Evolutionary conservation across 345 rosid genomes (phyloP).

Genomic region (Firmiana major): DNA sequence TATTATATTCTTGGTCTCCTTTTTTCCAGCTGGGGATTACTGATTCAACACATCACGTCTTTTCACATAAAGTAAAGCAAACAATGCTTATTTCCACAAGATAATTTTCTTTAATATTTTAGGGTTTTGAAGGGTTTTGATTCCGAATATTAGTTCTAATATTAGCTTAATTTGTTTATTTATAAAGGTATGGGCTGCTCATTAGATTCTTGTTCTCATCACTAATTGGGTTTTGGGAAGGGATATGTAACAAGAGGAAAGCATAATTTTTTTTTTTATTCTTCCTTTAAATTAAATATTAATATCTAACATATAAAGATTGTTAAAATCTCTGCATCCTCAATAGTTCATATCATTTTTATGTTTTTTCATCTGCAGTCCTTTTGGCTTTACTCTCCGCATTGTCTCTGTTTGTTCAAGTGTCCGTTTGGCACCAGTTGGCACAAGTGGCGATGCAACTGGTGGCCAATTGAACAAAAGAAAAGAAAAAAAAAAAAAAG

Average conservation of each 20-base stretch:
- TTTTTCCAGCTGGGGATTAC: slow-evolving; percentile 17
- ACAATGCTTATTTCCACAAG: not conserved
- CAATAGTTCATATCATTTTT: too few species aligned
- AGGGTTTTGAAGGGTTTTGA: not conserved
- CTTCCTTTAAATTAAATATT: too few species aligned
- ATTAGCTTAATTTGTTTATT: not conserved
- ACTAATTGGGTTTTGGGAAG: not conserved
- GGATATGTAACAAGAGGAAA: not conserved
- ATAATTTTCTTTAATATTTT: not conserved
- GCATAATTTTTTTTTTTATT: not conserved
- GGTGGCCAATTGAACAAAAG: too few species aligned
- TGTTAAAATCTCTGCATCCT: too few species aligned
- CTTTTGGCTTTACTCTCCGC: too few species aligned
- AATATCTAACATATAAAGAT: too few species aligned
- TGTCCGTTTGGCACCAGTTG: too few species aligned
- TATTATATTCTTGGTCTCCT: not conserved
- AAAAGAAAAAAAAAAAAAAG: too few species aligned
- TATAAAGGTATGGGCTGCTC: not conserved
- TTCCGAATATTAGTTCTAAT: slow-evolving; percentile 2
- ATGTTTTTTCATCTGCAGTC: too few species aligned
- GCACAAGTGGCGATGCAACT: too few species aligned
- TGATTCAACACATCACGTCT: slow-evolving; percentile 25
- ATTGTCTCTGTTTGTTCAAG: too few species aligned
- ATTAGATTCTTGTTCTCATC: not conserved
- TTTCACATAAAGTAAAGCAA: slow-evolving; percentile 19